Evolutionary conservation across 1,284 basidiomycete genomes (phyloP).

Genomic region (Vanrija pseudolonga): DNA sequence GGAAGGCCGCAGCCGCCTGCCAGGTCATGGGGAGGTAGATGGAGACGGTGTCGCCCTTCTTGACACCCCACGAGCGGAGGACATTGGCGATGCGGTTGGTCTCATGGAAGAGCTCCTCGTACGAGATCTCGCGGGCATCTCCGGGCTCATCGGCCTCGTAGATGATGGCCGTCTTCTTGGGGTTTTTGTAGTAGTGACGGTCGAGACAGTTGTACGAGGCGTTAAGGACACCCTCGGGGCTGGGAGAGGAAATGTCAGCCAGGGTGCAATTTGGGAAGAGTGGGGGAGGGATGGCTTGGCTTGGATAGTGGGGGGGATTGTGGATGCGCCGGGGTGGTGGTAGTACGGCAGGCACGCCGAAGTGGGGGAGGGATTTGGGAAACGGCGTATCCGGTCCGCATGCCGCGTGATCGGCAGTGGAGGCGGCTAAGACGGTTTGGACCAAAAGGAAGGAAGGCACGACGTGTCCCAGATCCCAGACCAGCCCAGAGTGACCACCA

Average conservation of each 20-base stretch:
- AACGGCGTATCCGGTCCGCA: no score
- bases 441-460: no score
- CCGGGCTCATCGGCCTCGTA: conserved; percentile 96
- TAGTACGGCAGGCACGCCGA: no score
- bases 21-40: conserved; percentile 66
- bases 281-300: no score
- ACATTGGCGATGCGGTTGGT: conserved; percentile 89
- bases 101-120: conserved; percentile 81
- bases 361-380: no score
- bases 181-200: conserved; percentile 74
- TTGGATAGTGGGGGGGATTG: no score
- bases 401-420: no score
- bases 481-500: no score
- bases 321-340: no score
- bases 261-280: no score
- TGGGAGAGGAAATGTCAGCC: conserved; percentile 17
- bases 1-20: conserved; percentile 92
- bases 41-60: conserved; percentile 92
- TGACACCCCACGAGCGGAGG: conserved; percentile 82
- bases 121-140: conserved; percentile 72
- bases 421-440: no score
- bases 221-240: conserved; percentile 78
- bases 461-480: no score
- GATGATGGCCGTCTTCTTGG: conserved; percentile 93
- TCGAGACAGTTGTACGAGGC: conserved; percentile 98